Base-by-base conservation (phyloP, 31 red algal species). In the Asparagopsis taxiformis region DNA sequence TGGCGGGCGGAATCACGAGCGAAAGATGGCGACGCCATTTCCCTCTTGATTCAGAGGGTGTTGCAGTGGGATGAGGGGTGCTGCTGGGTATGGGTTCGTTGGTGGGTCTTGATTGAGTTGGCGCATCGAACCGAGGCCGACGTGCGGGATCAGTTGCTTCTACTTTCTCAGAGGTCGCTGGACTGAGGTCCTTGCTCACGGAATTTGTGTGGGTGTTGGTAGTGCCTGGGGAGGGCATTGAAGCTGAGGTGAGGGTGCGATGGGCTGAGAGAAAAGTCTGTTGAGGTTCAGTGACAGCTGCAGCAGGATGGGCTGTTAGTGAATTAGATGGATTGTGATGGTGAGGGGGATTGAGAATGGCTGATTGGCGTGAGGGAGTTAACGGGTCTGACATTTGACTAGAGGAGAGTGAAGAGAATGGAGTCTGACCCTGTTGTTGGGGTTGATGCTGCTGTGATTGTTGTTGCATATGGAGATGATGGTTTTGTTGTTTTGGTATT, bases 341-440 rank as follows among this genome's bases (percentile, higher is more conserved):
- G 33, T 68, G 31, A 43, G 63, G 15, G 21, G 32, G 8, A 6
- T 36, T 10, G 9, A 50, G 28, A 3, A 24, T 30, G n/a, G 63
- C 37, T 19, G 34, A 19, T 68, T 68, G 63, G 21, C 63, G 30
- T 3, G 63, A 68, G 3, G 63, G 63, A 43, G 63, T 68, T 20
- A 68, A 35, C 15, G 63, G 31, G 29, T 44, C 63, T 6, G 63
- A 68, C 8, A 36, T 25, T 0, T 68, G 63, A 17, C 63, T 68
- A 3, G 60, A 31, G 30, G 29, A 44, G 21, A 68, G 41, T 43
- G 63, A 68, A n/a, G 63, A 68, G 21, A 68, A 68, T 50, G 29
- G 63, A 43, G 63, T 50, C 15, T 68, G 63, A 62, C 16, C 58
- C 58, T 3, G 24, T 19, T 30, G 25, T 28, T 62, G 58, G 0